Conservation (phyloP, 1,139 yeast genomes). For the Pichia sp. region DNA sequence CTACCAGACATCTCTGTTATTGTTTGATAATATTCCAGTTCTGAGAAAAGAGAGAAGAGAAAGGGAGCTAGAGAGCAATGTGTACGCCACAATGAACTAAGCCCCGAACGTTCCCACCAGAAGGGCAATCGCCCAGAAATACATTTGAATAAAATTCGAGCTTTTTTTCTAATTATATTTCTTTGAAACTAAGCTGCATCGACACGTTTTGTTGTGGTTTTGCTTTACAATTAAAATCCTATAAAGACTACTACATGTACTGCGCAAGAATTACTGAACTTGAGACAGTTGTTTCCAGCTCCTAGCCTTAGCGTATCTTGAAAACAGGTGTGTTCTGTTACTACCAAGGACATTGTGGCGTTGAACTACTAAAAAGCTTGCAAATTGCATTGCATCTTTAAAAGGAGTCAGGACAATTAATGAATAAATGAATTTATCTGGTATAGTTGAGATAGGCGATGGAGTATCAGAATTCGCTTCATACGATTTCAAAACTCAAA, state of each 20-base stretch:
- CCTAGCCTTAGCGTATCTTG: background rate
- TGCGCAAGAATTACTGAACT: background rate
- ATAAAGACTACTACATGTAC: background rate
- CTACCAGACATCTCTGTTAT: slow-evolving; percentile 85
- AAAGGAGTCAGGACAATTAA: background rate
- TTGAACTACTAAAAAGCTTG: background rate
- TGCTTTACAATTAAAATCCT: background rate
- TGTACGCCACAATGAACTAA: background rate
- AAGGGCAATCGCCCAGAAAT: background rate
- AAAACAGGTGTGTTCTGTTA: background rate
- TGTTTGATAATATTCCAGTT: background rate
- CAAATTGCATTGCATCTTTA: background rate
- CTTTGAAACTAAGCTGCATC: background rate
- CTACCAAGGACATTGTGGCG: background rate
- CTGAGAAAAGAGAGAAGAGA: background rate
- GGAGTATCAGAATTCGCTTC: background rate
- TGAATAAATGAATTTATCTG: background rate
- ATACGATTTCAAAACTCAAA: background rate
- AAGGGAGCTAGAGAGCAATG: background rate
- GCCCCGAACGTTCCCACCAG: background rate
- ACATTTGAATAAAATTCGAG: background rate
- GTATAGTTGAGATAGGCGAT: background rate
- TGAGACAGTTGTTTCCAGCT: background rate
- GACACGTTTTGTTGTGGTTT: background rate
- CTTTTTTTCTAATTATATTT: background rate